Base-by-base conservation (phyloP, 768 basidiomycete genomes). In the Lentinula raphanica region DNA sequence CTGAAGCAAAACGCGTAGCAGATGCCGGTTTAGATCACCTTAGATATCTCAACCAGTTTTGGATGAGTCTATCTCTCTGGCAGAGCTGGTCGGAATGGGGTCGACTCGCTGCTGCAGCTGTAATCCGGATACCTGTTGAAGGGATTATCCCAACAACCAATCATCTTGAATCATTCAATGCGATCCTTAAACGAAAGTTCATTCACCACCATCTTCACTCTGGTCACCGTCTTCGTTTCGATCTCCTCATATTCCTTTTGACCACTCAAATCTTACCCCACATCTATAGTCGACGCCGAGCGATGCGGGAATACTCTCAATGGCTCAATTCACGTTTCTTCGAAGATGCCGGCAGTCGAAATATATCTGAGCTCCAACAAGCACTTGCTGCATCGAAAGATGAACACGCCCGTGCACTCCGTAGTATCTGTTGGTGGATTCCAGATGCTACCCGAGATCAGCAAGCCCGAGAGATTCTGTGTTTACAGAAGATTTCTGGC, bases 1-100 rank as follows among this genome's bases (percentile, higher is more conserved):
- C 35, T 11, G 35, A 36, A 23, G 49, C 23, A 27, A 28, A 28
- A 25, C 49, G 32, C 12, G 51, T 5, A 4, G 3, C 56, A 5
- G 19, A 51, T 9, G 55, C 42, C 1, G 67, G 58, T 17, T 19
- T 68, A 12, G 46, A 55, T 5, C 66, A 64, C 55, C 28, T 74
- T 12, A 44, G 59, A 25, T 69, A 72, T 53, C 59, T 74, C 9
- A 21, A 7, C 28, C 25, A 9, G 0, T 61, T 57, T 40, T 73
- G 72, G 74, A 63, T 69, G 55, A 42, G 67, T 0, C 45, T 51
- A 3, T 49, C 36, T 9, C 53, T 76, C 2, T 76, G 73, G 72
- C 6, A 55, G 3, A 68, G 70, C 60, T 75, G 72, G 74, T 72
- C 72, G 0, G 42, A 62, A 6, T 61, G 40, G 21, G 71, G 69